Evolutionary conservation across 2,329 filamentous ascomycete species (phyloP).

Genomic region (Bipolaris zeicola): DNA sequence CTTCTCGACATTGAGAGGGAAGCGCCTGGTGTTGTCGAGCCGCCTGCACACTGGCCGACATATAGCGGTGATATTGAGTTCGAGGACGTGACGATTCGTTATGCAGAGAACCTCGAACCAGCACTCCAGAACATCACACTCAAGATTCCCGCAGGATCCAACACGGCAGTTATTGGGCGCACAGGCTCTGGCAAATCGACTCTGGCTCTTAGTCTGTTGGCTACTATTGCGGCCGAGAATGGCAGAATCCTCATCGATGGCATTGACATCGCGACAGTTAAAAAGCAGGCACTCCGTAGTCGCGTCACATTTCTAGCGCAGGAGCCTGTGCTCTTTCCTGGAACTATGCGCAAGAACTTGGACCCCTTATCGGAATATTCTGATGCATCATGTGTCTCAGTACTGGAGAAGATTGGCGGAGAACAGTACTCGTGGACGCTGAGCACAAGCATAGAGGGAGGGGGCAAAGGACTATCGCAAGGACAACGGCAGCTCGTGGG

Average conservation of each 20-base stretch:
- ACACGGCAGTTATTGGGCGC: constrained; percentile 78
- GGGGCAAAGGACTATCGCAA: constrained; percentile 67
- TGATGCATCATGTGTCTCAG: constrained; percentile 59
- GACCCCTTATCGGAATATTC: constrained; percentile 65
- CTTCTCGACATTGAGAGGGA: constrained; percentile 81
- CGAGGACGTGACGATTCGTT: constrained; percentile 76
- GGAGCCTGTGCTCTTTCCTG: constrained; percentile 69
- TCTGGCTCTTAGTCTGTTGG: constrained; percentile 66
- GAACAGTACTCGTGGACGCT: constrained; percentile 61
- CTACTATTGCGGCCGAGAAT: constrained; percentile 56
- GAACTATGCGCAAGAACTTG: constrained; percentile 65
- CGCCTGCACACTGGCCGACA: constrained; percentile 77
- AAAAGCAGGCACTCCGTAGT: constrained; percentile 63
- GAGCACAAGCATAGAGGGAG: constrained; percentile 62
- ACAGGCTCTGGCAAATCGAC: constrained; percentile 83
- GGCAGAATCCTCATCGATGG: constrained; percentile 66
- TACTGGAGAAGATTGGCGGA: constrained; percentile 61
- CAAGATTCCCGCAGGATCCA: constrained; percentile 76
- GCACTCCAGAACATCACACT: constrained; percentile 73
- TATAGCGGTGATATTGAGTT: constrained; percentile 76
- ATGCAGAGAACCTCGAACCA: constrained; percentile 77
- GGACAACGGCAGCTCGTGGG: constrained; percentile 70
- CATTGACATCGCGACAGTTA: constrained; percentile 64
- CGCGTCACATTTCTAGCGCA: constrained; percentile 71
- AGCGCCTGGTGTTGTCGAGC: constrained; percentile 66